Evolutionary conservation across 345 rosid genomes (phyloP).

Genomic region (Isatis tinctoria): DNA sequence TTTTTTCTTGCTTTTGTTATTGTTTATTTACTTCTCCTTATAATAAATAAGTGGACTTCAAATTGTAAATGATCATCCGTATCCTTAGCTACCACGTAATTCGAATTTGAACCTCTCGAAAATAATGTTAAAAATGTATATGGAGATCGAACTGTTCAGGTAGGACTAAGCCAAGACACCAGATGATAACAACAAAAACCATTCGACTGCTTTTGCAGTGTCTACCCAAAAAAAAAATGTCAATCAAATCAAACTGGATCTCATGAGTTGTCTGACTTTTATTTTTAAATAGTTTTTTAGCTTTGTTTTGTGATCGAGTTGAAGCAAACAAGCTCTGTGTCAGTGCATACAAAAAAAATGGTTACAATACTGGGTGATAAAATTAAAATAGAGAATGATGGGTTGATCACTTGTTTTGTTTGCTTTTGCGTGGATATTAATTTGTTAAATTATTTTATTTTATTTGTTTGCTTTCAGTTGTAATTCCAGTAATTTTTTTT

Average conservation of each 20-base stretch:
- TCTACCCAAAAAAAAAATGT: slow-evolving; percentile 20
- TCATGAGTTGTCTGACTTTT: slow-evolving; percentile 23
- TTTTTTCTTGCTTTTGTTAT: background rate
- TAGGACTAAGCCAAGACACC: slow-evolving; percentile 25
- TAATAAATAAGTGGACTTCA: slow-evolving; percentile 15
- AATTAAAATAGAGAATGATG: background rate
- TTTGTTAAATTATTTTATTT: background rate
- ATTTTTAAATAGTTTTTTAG: background rate
- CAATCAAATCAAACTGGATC: slow-evolving; percentile 22
- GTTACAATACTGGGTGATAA: background rate
- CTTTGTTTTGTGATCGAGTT: slow-evolving; percentile 9
- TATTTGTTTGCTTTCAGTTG: background rate
- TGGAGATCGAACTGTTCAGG: slow-evolving; percentile 20
- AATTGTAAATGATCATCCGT: slow-evolving; percentile 5
- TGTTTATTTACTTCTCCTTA: background rate
- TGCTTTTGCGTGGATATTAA: background rate
- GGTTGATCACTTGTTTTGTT: background rate
- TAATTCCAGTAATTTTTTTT: too few relatives aligned
- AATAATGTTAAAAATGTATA: slow-evolving; percentile 15
- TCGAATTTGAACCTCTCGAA: slow-evolving; percentile 30
- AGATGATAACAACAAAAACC: slow-evolving; percentile 28
- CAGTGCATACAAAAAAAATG: background rate
- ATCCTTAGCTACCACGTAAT: slow-evolving; percentile 30
- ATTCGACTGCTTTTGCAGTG: slow-evolving; percentile 21
- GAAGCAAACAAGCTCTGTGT: slow-evolving; percentile 15